These are phyloP conservation scores for Geotrichum macrosporum DNA, from an alignment of 1,139 yeast species.

Conservation along the genomic window DNA sequence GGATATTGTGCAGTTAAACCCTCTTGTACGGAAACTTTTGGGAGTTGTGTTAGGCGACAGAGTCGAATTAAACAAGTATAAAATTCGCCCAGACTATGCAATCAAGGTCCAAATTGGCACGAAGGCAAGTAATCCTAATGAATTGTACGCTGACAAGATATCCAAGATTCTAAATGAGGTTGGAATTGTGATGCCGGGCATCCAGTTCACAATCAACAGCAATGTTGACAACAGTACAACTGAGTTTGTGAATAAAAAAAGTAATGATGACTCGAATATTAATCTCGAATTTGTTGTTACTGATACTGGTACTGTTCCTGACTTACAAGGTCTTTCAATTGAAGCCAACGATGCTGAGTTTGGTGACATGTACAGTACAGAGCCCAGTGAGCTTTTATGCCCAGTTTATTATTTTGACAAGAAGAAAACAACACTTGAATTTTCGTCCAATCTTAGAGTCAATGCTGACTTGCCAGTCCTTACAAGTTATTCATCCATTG, in stretches of 20 bases:
- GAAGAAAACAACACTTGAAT: constrained; percentile 21
- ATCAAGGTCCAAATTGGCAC: constrained; percentile 33
- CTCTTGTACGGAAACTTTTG: constrained; percentile 46
- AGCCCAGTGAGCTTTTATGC: constrained; percentile 13
- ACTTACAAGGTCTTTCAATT: constrained; percentile 22
- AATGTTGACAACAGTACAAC: background rate
- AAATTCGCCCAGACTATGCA: constrained; percentile 52
- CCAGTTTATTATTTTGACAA: constrained; percentile 24
- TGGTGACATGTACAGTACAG: constrained; percentile 23
- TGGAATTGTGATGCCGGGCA: constrained; percentile 57
- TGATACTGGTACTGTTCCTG: constrained; percentile 30
- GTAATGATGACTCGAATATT: constrained; percentile 28
- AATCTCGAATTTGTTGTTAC: constrained; percentile 26
- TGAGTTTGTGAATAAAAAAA: background rate
- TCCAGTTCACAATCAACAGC: constrained; percentile 26
- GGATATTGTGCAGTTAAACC: constrained; percentile 17
- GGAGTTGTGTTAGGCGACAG: constrained; percentile 73
- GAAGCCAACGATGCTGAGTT: constrained; percentile 28
- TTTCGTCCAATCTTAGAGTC: constrained; percentile 21
- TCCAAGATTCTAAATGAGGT: constrained; percentile 42
- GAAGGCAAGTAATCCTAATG: constrained; percentile 22
- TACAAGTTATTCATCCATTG: constrained; percentile 53
- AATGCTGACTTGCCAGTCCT: constrained; percentile 42
- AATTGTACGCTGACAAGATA: constrained; percentile 26
- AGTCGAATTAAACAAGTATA: constrained; percentile 46